phyloP scores from a whole-genome alignment of 2,329 filamentous ascomycete genomes.

The Ustilaginoidea virens region DNA sequence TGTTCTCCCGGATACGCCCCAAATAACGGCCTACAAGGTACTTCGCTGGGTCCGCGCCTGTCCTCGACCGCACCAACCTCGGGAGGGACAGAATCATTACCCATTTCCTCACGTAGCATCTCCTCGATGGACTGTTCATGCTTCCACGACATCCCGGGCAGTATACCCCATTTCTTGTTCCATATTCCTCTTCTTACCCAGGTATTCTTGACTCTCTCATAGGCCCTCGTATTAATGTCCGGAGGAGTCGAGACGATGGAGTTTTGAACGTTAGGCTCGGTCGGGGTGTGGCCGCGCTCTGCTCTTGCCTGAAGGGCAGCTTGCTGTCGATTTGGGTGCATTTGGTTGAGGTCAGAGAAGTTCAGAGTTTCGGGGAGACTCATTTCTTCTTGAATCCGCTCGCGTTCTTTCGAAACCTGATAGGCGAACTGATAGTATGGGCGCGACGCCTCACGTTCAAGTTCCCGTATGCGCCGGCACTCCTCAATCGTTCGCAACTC shows the following conservation, averaged over 20 bases:
- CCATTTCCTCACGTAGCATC: no score
- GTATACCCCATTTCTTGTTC: conserved; percentile 2
- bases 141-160: conserved; percentile 4
- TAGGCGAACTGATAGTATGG: conserved; percentile 7
- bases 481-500: neutral
- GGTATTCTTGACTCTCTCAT: conserved; percentile 1
- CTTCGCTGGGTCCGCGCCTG: no score
- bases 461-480: no score
- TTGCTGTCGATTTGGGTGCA: no score
- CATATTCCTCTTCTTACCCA: conserved; percentile 2
- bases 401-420: conserved; percentile 6
- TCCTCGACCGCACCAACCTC: no score
- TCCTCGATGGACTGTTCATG: conserved; percentile 13
- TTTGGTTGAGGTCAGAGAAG: no score
- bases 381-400: conserved; percentile 6
- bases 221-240: conserved; percentile 2
- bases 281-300: neutral
- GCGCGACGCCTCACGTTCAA: conserved; percentile 6
- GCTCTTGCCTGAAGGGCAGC: neutral
- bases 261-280: no score
- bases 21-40: no score
- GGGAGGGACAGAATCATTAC: no score
- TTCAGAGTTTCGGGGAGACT: no score
- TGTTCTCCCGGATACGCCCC: no score
- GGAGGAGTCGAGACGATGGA: no score